These are phyloP conservation scores for Dictyostelium purpureum DNA, from an alignment of 78 protist species.

Conservation along the genomic window DNA sequence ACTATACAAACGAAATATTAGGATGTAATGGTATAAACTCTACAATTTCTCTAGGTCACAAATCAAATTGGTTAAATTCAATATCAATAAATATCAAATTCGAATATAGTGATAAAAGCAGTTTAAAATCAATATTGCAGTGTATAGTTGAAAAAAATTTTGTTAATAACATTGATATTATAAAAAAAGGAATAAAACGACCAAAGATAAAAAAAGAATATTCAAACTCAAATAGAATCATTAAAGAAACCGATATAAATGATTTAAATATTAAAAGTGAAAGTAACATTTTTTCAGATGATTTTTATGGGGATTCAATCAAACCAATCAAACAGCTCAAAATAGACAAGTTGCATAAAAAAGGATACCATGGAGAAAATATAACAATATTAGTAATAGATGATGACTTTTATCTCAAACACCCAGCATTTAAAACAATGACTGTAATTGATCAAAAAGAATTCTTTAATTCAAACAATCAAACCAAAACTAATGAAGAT, in stretches of 20 bases:
- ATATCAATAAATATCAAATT: background rate
- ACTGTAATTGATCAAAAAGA: background rate
- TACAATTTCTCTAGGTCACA: background rate
- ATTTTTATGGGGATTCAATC: no score
- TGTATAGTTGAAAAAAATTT: background rate
- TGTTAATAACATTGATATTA: slow-evolving; percentile 8
- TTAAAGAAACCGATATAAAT: no score
- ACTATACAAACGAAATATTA: background rate
- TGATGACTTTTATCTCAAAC: background rate
- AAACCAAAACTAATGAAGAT: background rate
- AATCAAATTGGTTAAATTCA: slow-evolving; percentile 42
- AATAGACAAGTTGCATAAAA: no score
- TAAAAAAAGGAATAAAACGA: no score
- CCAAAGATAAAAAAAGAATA: no score
- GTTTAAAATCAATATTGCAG: background rate
- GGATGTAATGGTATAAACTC: background rate
- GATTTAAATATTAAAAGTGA: no score
- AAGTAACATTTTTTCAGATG: no score
- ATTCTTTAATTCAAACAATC: background rate
- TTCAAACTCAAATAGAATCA: no score
- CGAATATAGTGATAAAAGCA: background rate
- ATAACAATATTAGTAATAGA: slow-evolving; percentile 17
- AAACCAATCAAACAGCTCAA: no score
- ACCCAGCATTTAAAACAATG: background rate
- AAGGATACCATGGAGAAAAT: slow-evolving; percentile 28